Percentiles rank a stretch among this genome's conserved stretches.
Conservation (phyloP, 139 green algal species). For the Asterochloris erici region DNA sequence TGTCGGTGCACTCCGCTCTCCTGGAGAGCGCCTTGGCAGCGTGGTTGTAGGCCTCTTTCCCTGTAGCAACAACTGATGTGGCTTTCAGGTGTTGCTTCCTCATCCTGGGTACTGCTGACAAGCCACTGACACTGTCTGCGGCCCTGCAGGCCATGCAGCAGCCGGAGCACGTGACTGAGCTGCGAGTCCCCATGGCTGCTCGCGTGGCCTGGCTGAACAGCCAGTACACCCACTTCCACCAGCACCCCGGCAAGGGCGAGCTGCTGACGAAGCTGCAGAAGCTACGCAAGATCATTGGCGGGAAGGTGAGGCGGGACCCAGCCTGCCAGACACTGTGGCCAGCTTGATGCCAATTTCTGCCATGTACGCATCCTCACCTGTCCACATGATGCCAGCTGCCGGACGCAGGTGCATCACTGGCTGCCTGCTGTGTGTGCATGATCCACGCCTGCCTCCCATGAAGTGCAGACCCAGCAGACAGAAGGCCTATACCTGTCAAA, state of each 20-base stretch:
- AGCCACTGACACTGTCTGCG: background rate
- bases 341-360: background rate
- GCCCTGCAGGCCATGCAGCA: slow-evolving; percentile 10
- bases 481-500: no score
- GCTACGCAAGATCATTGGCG: slow-evolving; percentile 7
- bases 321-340: background rate
- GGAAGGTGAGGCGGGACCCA: background rate
- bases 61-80: background rate
- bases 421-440: background rate
- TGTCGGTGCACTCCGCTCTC: background rate
- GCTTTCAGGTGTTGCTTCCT: background rate
- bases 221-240: slow-evolving; percentile 12
- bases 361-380: background rate
- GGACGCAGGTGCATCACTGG: background rate
- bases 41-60: background rate
- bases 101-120: no score
- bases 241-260: background rate
- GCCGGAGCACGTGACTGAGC: slow-evolving; percentile 10
- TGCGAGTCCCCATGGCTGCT: background rate
- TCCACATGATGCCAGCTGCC: background rate
- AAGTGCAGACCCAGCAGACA: background rate
- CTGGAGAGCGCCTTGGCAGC: background rate
- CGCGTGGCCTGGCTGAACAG: slow-evolving; percentile 6
- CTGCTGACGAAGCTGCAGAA: slow-evolving; percentile 7
- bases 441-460: background rate